Conservation (phyloP, 2,329 filamentous ascomycete species). For the Colletotrichum cereale region DNA sequence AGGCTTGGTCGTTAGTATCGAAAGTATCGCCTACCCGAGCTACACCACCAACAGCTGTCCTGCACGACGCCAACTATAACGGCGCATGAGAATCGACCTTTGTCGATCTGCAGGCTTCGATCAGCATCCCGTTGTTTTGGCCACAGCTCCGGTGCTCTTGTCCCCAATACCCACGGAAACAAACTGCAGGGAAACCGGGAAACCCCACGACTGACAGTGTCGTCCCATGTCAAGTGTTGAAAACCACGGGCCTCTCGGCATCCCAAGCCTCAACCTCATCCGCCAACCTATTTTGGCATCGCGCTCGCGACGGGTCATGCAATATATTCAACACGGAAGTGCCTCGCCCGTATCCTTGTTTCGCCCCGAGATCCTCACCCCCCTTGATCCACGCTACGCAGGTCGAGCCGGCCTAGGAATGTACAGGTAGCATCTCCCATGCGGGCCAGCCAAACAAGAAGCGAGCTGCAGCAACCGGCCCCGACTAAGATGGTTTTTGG, state of each 20-base stretch:
- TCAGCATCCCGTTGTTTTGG: neutral
- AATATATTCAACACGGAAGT: conserved; percentile 5
- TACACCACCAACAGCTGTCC: neutral
- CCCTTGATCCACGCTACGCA: conserved; percentile 10
- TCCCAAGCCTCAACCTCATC: neutral
- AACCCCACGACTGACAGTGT: neutral
- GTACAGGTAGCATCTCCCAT: neutral
- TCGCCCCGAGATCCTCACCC: neutral
- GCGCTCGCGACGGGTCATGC: conserved; percentile 4
- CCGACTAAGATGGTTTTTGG: neutral
- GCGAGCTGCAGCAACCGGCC: conserved; percentile 8
- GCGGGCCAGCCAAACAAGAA: conserved; percentile 6
- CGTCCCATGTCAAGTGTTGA: neutral
- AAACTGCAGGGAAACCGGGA: neutral
- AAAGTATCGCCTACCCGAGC: neutral
- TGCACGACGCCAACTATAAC: neutral
- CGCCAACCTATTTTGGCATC: neutral
- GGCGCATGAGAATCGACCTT: neutral
- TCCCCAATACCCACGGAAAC: no score
- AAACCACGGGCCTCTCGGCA: conserved; percentile 9
- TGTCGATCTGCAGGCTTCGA: neutral
- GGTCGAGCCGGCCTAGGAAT: conserved; percentile 9
- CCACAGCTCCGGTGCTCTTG: neutral
- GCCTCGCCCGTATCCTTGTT: conserved; percentile 5
- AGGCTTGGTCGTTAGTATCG: neutral